Evolutionary conservation across 441 rosid species (phyloP).

Genomic region (Arabidopsis hybrid): DNA sequence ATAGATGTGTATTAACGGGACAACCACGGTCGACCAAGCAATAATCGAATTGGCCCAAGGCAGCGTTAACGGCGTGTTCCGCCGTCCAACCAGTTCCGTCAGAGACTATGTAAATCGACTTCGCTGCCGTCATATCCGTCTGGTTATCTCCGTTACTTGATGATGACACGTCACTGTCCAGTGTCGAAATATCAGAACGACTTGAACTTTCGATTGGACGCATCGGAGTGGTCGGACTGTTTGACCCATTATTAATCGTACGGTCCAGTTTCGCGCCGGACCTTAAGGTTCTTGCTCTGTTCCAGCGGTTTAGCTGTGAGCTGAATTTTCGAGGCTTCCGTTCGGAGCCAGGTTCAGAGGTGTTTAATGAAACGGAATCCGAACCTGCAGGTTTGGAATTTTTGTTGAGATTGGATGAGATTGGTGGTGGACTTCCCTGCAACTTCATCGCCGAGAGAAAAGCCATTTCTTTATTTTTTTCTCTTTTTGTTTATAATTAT

Average conservation of each 20-base stretch:
- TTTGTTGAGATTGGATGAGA: constrained; percentile 38
- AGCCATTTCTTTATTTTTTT: constrained; percentile 41
- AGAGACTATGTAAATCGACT: constrained; percentile 81
- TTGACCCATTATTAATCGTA: constrained; percentile 37
- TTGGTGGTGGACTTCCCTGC: constrained; percentile 47
- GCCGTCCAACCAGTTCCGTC: constrained; percentile 99
- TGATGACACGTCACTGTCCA: constrained; percentile 41
- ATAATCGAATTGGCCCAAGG: constrained; percentile 87
- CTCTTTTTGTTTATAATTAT: neutral
- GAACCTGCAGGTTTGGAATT: constrained; percentile 35
- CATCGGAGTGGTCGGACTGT: constrained; percentile 26
- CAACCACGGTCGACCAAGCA: constrained; percentile 91
- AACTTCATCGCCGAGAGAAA: constrained; percentile 48
- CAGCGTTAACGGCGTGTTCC: constrained; percentile 86
- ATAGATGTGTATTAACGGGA: constrained; percentile 87
- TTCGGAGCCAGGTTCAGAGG: constrained; percentile 47
- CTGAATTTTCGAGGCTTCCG: constrained; percentile 61
- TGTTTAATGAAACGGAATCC: constrained; percentile 33
- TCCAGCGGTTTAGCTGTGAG: constrained; percentile 84
- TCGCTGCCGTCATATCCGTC: constrained; percentile 46
- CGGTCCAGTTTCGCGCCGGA: constrained; percentile 75
- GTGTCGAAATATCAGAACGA: constrained; percentile 16
- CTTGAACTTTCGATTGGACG: constrained; percentile 19
- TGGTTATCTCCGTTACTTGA: constrained; percentile 44
- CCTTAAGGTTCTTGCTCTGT: constrained; percentile 76